These are phyloP conservation scores for Aspergillus clavatus DNA, from an alignment of 2,329 filamentous ascomycete species.

Conservation along the genomic window DNA sequence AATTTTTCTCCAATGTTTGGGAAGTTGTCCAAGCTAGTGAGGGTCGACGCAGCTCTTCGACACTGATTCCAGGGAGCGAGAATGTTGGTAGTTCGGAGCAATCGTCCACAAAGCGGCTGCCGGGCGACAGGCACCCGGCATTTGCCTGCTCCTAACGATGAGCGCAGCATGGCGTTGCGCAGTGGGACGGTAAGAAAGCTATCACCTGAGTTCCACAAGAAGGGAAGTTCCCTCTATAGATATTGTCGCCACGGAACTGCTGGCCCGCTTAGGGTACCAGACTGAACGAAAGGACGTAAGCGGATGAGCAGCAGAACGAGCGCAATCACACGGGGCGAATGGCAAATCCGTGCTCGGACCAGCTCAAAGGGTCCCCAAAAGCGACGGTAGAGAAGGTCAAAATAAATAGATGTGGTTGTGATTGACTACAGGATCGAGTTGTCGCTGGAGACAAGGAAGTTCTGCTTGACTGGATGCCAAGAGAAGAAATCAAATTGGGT, in stretches of 20 bases:
- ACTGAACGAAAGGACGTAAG: too few species aligned
- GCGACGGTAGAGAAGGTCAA: background rate
- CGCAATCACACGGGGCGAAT: background rate
- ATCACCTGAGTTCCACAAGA: background rate
- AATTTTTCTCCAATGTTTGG: slow-evolving; percentile 79
- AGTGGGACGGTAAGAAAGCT: background rate
- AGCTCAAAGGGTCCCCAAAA: too few species aligned
- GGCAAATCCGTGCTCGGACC: too few species aligned
- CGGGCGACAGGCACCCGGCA: slow-evolving; percentile 19
- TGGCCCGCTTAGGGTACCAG: background rate
- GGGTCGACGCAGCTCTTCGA: slow-evolving; percentile 47
- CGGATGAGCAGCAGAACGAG: background rate
- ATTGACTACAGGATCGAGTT: too few species aligned
- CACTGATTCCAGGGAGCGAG: slow-evolving; percentile 14
- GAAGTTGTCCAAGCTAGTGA: slow-evolving; percentile 70
- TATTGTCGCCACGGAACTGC: background rate
- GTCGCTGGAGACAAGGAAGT: slow-evolving; percentile 9
- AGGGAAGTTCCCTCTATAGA: background rate
- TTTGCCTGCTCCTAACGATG: slow-evolving; percentile 25
- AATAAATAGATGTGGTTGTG: background rate
- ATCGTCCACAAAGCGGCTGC: slow-evolving; percentile 16
- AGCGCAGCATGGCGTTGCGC: slow-evolving; percentile 28
- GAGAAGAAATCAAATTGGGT: slow-evolving; percentile 20
- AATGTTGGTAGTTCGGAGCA: slow-evolving; percentile 14
- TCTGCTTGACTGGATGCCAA: slow-evolving; percentile 19